phyloP scores from a whole-genome alignment of 2,329 filamentous ascomycete species.

The Fusarium kyushuense region DNA sequence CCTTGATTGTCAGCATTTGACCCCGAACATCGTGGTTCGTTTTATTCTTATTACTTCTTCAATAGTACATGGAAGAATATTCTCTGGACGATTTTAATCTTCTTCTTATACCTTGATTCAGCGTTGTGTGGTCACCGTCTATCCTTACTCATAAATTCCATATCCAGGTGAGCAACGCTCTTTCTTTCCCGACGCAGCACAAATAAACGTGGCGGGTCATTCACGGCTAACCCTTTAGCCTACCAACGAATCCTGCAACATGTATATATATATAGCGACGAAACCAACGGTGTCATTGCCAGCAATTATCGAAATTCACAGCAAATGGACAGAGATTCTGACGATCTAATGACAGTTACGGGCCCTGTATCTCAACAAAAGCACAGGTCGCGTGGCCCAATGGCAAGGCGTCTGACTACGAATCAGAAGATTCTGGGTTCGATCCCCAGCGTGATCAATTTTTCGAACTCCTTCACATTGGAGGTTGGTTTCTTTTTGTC shows the following conservation, averaged over 20 bases:
- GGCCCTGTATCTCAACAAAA: not conserved
- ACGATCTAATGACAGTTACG: not conserved
- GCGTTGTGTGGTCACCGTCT: too few species aligned
- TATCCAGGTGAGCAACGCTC: too few species aligned
- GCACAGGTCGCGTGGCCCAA: slow-evolving; percentile 32
- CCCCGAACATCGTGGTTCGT: too few species aligned
- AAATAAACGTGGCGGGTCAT: too few species aligned
- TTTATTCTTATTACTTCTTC: not conserved
- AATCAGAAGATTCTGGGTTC: slow-evolving; percentile 42
- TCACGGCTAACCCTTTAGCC: not conserved
- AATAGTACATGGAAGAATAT: not conserved
- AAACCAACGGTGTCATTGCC: not conserved
- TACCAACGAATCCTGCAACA: not conserved
- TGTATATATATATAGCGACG: not conserved
- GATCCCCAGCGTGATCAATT: slow-evolving; percentile 37
- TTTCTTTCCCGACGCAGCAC: fast-evolving
- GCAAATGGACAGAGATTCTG: not conserved
- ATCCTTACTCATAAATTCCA: too few species aligned
- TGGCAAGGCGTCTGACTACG: slow-evolving; percentile 41
- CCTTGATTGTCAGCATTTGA: not conserved
- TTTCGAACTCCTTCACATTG: not conserved
- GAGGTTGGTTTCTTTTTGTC: too few species aligned
- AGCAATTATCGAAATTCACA: not conserved
- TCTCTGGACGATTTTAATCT: not conserved
- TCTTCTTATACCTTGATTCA: not conserved